phyloP scores from a whole-genome alignment of 768 basidiomycete species.

The Leccinum disarticulatum region DNA sequence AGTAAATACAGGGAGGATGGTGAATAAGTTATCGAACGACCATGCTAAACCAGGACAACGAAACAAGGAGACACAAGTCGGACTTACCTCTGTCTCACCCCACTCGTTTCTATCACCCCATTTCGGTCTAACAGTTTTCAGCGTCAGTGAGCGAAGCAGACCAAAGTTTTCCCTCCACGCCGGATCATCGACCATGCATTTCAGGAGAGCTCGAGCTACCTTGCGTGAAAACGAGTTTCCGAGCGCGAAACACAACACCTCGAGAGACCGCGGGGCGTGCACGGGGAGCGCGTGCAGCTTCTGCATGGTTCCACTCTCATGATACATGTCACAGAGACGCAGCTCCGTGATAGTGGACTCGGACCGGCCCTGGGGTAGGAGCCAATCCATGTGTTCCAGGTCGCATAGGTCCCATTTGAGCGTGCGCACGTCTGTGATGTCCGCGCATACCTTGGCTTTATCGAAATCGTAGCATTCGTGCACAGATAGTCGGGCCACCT shows the following conservation, averaged over 20 bases:
- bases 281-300: background rate
- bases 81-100: too few species aligned
- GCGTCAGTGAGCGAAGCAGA: background rate
- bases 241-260: background rate
- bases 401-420: too few species aligned
- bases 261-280: background rate
- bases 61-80: too few species aligned
- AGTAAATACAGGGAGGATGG: too few species aligned
- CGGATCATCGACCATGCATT: background rate
- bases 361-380: too few species aligned
- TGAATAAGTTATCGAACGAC: too few species aligned
- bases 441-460: background rate
- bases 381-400: too few species aligned
- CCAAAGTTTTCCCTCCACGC: background rate
- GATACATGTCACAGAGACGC: background rate
- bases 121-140: background rate
- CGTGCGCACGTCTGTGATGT: too few species aligned
- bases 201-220: background rate
- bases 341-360: too few species aligned
- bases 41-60: too few species aligned
- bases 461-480: fast-evolving
- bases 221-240: too few species aligned
- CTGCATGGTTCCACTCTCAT: too few species aligned
- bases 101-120: background rate
- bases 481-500: background rate